Percentiles rank a stretch among this genome's conserved stretches.
Evolutionary conservation across 495 filamentous ascomycete genomes (phyloP).

Genomic region (Bathelium albidoporum): DNA sequence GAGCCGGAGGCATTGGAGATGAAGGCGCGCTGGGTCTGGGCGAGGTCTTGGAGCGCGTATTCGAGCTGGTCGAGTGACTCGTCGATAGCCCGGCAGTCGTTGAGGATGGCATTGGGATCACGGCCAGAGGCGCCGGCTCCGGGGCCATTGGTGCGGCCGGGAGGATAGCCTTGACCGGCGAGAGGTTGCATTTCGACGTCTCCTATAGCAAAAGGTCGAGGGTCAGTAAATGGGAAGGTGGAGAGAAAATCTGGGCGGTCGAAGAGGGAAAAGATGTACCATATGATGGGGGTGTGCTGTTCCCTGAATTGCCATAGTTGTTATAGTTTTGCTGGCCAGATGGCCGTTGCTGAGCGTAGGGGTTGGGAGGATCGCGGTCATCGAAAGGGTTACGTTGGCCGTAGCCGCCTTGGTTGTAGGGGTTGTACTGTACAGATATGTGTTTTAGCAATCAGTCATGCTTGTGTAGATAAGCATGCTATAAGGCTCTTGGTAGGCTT

Average conservation of each 20-base stretch:
- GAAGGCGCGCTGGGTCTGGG: conserved; percentile 45
- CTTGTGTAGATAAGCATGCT: not conserved
- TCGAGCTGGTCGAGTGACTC: conserved; percentile 67
- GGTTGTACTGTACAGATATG: conserved; percentile 22
- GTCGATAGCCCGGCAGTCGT: conserved; percentile 72
- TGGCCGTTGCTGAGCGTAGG: conserved; percentile 40
- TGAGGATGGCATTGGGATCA: conserved; percentile 60
- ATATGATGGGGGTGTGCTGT: conserved; percentile 26
- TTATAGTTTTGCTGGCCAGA: conserved; percentile 26
- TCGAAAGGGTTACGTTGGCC: conserved; percentile 56
- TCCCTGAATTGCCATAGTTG: conserved; percentile 21
- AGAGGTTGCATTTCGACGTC: conserved; percentile 36
- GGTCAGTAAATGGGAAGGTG: not conserved
- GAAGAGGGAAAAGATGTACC: not conserved
- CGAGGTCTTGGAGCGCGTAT: conserved; percentile 48
- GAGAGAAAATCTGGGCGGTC: not conserved
- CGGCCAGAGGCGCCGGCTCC: conserved; percentile 11
- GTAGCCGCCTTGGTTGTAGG: conserved; percentile 37
- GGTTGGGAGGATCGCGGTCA: conserved; percentile 32
- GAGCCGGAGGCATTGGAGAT: conserved; percentile 47
- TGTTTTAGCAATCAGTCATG: not conserved
- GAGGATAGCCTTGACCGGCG: conserved; percentile 4
- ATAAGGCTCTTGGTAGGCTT: not conserved
- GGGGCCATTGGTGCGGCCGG: conserved; percentile 7
- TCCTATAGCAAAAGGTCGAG: conserved; percentile 6